Base-by-base conservation (phyloP, 2,329 filamentous ascomycete species). In the Tolypocladium sp. region DNA sequence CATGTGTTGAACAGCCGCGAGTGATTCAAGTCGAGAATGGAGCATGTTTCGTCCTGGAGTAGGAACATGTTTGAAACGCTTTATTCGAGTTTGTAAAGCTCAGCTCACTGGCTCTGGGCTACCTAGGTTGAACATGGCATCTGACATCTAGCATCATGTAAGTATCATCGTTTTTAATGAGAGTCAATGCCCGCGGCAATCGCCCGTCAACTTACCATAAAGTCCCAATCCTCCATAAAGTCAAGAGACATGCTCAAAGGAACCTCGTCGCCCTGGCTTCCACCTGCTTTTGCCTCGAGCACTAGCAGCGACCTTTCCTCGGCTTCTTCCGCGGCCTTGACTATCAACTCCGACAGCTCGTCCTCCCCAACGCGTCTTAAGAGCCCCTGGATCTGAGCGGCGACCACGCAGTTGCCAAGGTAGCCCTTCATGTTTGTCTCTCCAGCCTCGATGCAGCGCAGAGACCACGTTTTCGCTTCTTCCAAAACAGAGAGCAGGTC, bases 401-500 rank as follows among this genome's bases (percentile, higher is more conserved):
- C 8, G 1, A 67, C 27, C 4, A 67, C 22, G 1, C 53, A 63
- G 0, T 70, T 61, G 15, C 83, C 71, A 22, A 85, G 55, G 46
- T 78, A 77, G 0, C 79, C 78, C 62, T 84, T 85, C 25, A 79
- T 69, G 58, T 84, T 85, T 0, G 80, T 83, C 67, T 84, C 80
- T 2, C 80, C 82, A 0, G 71, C 73, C 53, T 73, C 63, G n/a
- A 84, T 70, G 10, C 69, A 71, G 7, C 64, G 62, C 52, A 79
- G 64, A 1, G 65, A 64, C 76, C 77, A 82, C 0, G 56, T 55
- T 42, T 71, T 74, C 0, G 73, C 69, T 13, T 82, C 76, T 0
- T 75, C 66, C 5, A 84, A 30, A 1, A 77, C 70, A 2, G 66
- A 65, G 0, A 80, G 58, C 1, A 82, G 63, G 57, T 82, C 79